Conservation (phyloP, 2,329 filamentous ascomycete species). For the Rhinocladiella mackenziei region DNA sequence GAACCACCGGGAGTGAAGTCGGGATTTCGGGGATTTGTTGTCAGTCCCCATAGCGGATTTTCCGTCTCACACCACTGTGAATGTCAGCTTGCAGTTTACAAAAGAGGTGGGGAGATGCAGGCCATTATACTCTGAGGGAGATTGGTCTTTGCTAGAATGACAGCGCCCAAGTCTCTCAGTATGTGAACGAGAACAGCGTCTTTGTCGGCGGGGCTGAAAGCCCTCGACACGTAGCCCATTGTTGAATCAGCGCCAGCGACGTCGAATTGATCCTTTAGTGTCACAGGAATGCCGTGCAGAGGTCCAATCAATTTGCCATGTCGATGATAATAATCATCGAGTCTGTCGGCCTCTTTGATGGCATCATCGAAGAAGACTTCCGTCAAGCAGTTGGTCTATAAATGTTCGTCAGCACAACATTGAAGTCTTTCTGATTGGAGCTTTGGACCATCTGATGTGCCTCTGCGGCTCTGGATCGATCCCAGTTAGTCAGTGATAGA, state of each 20-base stretch:
- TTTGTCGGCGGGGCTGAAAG: slow-evolving; percentile 42
- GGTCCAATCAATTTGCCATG: slow-evolving; percentile 46
- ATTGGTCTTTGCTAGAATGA: slow-evolving; percentile 54
- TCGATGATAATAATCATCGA: slow-evolving; percentile 33
- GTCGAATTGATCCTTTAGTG: slow-evolving; percentile 60
- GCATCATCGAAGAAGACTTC: slow-evolving; percentile 39
- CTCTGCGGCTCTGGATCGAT: slow-evolving; percentile 27
- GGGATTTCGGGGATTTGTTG: slow-evolving; percentile 44
- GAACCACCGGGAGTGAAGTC: slow-evolving; percentile 48
- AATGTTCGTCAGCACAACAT: neutral
- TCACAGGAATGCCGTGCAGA: slow-evolving; percentile 53
- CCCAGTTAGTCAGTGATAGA: neutral
- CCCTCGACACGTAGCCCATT: slow-evolving; percentile 47
- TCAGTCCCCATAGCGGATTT: slow-evolving; percentile 51
- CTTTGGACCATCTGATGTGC: slow-evolving; percentile 30
- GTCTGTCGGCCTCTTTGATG: slow-evolving; percentile 33
- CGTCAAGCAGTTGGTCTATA: slow-evolving; percentile 39
- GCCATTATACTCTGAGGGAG: slow-evolving; percentile 52
- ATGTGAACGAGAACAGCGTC: slow-evolving; percentile 51
- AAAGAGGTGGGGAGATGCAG: slow-evolving; percentile 38
- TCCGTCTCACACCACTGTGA: slow-evolving; percentile 53
- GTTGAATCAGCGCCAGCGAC: slow-evolving; percentile 56
- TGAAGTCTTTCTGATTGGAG: neutral
- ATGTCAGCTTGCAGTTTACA: slow-evolving; percentile 37
- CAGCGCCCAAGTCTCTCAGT: slow-evolving; percentile 48